These are phyloP conservation scores for Fusarium keratoplasticum DNA, from an alignment of 2,329 filamentous ascomycete species.

Conservation along the genomic window DNA sequence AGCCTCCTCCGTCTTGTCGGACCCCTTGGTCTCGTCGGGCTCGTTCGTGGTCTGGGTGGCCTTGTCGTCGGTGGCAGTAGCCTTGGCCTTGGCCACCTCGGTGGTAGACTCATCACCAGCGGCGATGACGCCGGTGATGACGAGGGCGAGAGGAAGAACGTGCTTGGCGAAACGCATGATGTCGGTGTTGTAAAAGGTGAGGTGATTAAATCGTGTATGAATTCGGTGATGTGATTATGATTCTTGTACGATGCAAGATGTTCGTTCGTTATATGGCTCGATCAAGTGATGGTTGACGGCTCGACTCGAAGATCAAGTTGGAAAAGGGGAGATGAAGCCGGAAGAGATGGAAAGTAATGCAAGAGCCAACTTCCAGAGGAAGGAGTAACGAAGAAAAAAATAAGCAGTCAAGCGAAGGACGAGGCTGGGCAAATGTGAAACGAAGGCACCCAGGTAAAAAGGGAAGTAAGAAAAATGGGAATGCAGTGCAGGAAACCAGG, in stretches of 20 bases:
- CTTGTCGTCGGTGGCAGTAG: constrained; percentile 24
- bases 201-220: neutral
- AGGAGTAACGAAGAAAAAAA: neutral
- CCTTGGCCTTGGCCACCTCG: constrained; percentile 23
- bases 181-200: constrained; percentile 2
- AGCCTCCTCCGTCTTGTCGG: constrained; percentile 12
- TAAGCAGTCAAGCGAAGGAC: constrained; percentile 24
- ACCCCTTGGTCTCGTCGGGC: constrained; percentile 10
- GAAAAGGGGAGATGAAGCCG: constrained; percentile 23
- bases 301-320: neutral
- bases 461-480: constrained; percentile 3
- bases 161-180: constrained; percentile 45
- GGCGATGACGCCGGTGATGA: constrained; percentile 39
- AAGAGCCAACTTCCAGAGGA: constrained; percentile 8
- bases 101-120: constrained; percentile 27
- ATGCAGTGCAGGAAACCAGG: constrained; percentile 30
- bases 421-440: constrained; percentile 22
- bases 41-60: constrained; percentile 29
- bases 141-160: constrained; percentile 39
- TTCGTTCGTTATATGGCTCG: neutral
- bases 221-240: neutral
- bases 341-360: neutral
- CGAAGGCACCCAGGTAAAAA: constrained; percentile 5
- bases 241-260: neutral
- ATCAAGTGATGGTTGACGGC: constrained; percentile 1